Evolutionary conservation across 345 rosid species (phyloP).

Genomic region (Camelina neglecta): DNA sequence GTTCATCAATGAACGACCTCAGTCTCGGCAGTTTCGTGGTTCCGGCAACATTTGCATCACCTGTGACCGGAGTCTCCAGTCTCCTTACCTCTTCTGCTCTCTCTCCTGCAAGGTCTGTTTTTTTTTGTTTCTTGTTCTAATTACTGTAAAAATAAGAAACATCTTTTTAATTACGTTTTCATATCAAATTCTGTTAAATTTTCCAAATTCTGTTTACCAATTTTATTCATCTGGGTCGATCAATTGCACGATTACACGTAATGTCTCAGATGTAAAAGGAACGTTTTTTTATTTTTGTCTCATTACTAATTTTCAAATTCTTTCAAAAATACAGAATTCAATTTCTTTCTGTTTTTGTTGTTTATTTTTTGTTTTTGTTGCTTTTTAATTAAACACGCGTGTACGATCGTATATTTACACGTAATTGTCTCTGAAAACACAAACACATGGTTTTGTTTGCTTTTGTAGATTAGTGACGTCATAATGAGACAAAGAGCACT

Average conservation of each 20-base stretch:
- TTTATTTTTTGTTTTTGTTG: not conserved
- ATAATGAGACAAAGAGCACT: conserved; percentile 61
- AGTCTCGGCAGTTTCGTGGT: conserved; percentile 63
- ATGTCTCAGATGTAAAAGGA: not conserved
- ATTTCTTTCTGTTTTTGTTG: not conserved
- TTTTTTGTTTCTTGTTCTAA: not conserved
- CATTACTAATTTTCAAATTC: not conserved
- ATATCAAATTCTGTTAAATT: not conserved
- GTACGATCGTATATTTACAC: conserved; percentile 24
- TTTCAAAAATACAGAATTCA: not conserved
- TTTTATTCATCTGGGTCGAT: conserved; percentile 22
- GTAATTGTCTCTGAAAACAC: conserved; percentile 16
- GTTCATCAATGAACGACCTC: conserved; percentile 82
- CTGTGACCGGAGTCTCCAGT: conserved; percentile 77
- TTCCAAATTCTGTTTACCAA: not conserved
- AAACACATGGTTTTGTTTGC: conserved; percentile 17
- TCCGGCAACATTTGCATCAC: conserved; percentile 71
- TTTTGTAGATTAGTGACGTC: conserved; percentile 61
- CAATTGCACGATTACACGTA: conserved; percentile 3
- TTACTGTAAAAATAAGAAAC: not conserved
- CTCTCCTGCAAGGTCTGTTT: conserved; percentile 85
- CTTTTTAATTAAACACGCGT: conserved; percentile 27
- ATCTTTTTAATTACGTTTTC: conserved; percentile 11
- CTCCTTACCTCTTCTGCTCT: conserved; percentile 74
- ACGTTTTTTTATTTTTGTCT: not conserved